These are phyloP conservation scores for Drosera capensis DNA, from an alignment of 148 eudicot species.

Conservation along the genomic window DNA sequence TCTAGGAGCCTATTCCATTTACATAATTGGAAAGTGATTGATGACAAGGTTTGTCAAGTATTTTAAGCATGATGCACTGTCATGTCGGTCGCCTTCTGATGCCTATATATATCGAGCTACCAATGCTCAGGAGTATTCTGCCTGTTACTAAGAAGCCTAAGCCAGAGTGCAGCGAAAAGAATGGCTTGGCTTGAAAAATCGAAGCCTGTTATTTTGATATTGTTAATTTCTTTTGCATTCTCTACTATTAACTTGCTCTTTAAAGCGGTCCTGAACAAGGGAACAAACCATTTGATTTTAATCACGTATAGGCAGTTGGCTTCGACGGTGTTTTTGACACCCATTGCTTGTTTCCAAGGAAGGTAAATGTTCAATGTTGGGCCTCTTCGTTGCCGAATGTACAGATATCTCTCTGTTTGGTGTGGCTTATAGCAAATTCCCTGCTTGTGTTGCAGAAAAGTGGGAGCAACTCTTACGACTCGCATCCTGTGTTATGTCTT, in stretches of 20 bases:
- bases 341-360: conserved; percentile 44
- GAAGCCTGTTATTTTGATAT: conserved; percentile 22
- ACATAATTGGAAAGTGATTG: no score
- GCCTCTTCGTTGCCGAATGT: no score
- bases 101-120: no score
- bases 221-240: conserved; percentile 14
- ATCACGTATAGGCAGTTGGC: conserved; percentile 23
- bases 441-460: conserved; percentile 37
- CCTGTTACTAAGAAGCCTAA: no score
- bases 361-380: conserved; percentile 22
- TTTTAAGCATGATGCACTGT: no score
- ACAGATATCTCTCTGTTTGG: no score
- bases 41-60: no score
- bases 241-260: conserved; percentile 19
- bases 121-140: no score
- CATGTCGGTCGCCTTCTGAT: no score
- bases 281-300: conserved; percentile 27
- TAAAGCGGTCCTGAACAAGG: conserved; percentile 17
- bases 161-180: no score
- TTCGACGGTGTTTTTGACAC: conserved; percentile 22
- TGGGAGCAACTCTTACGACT: conserved; percentile 30
- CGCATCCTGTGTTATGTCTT: conserved; percentile 33
- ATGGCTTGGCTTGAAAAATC: conserved; percentile 13
- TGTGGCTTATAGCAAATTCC: no score
- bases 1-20: no score